Evolutionary conservation across 2,329 filamentous ascomycete species (phyloP).

Genomic region (Diplodia intermedia): DNA sequence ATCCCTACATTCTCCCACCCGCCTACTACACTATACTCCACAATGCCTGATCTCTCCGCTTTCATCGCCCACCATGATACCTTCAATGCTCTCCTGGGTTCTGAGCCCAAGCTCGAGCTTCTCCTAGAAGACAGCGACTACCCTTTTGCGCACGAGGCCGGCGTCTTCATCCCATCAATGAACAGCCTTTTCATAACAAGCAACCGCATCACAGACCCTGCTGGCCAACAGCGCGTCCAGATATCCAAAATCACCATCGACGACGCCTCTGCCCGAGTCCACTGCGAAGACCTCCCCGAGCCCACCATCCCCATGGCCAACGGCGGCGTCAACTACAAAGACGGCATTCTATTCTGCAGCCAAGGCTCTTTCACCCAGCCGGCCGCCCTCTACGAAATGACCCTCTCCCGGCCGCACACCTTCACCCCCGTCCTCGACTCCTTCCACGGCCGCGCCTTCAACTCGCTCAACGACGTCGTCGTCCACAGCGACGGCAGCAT

Average conservation of each 20-base stretch:
- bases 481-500: conserved; percentile 51
- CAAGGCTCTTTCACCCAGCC: conserved; percentile 43
- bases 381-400: conserved; percentile 44
- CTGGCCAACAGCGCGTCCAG: conserved; percentile 37
- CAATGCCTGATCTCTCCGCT: neutral
- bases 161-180: conserved; percentile 45
- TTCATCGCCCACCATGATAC: conserved; percentile 8
- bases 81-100: conserved; percentile 4
- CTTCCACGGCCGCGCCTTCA: conserved; percentile 54
- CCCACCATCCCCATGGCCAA: conserved; percentile 36
- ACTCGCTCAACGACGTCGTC: conserved; percentile 50
- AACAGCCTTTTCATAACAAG: conserved; percentile 50
- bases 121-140: conserved; percentile 39
- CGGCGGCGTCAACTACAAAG: conserved; percentile 42
- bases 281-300: conserved; percentile 25
- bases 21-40: neutral
- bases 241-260: conserved; percentile 34
- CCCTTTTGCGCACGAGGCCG: conserved; percentile 60
- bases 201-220: conserved; percentile 42
- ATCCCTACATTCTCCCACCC: no score
- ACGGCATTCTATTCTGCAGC: conserved; percentile 45
- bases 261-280: neutral
- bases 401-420: conserved; percentile 36
- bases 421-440: conserved; percentile 48
- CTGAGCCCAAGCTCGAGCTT: conserved; percentile 36